These are phyloP conservation scores for Epichloe amarillans DNA, from an alignment of 2,329 filamentous ascomycete species.

Conservation along the genomic window DNA sequence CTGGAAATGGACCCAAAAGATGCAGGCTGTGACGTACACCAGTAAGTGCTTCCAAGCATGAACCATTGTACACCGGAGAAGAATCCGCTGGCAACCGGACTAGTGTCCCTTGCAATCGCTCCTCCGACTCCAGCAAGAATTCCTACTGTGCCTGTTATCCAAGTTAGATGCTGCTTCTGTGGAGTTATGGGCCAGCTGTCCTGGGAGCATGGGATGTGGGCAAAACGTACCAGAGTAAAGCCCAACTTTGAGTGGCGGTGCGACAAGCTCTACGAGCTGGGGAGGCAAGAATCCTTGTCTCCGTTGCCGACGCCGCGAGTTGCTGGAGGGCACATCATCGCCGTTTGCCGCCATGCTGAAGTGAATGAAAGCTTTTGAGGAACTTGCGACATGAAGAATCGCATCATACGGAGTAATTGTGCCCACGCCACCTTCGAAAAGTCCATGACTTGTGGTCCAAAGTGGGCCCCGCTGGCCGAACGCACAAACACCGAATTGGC, in stretches of 20 bases:
- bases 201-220: background rate
- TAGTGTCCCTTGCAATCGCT: constrained; percentile 56
- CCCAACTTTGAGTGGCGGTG: constrained; percentile 44
- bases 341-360: constrained; percentile 9
- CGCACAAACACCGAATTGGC: background rate
- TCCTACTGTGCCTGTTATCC: constrained; percentile 41
- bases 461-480: background rate
- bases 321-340: constrained; percentile 9
- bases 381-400: background rate
- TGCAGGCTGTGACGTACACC: constrained; percentile 37
- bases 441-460: constrained; percentile 1
- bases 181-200: background rate
- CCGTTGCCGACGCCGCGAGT: constrained; percentile 12
- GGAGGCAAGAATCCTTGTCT: constrained; percentile 27
- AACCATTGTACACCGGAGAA: constrained; percentile 72
- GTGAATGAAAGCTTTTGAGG: background rate
- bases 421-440: background rate
- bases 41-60: constrained; percentile 62
- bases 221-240: constrained; percentile 37
- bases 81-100: constrained; percentile 57
- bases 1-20: background rate
- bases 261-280: constrained; percentile 30
- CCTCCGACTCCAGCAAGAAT: constrained; percentile 52
- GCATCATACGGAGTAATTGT: background rate
- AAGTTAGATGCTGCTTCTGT: background rate